Conservation (phyloP, 495 filamentous ascomycete genomes). For the Hamigera avellanea region DNA sequence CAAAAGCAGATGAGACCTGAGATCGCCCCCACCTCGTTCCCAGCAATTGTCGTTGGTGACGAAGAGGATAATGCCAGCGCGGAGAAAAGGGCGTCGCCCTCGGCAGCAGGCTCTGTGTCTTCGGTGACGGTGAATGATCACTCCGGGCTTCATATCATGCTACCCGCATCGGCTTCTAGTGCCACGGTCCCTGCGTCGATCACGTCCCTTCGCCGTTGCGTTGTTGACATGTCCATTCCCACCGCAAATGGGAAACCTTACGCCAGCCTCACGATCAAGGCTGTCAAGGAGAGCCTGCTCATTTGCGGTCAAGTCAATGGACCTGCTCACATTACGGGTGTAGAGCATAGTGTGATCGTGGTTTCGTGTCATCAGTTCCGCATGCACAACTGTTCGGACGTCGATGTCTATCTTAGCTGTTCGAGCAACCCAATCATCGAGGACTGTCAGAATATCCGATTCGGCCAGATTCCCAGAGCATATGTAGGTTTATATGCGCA, state of each 20-base stretch:
- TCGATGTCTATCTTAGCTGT: conserved; percentile 74
- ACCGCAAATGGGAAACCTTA: conserved; percentile 54
- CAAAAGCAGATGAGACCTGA: conserved; percentile 23
- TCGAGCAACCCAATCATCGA: conserved; percentile 87
- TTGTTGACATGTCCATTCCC: conserved; percentile 67
- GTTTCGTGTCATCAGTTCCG: conserved; percentile 73
- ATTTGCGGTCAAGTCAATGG: conserved; percentile 69
- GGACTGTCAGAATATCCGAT: conserved; percentile 66
- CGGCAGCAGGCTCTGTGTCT: conserved; percentile 24
- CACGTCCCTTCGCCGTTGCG: conserved; percentile 55
- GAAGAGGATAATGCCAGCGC: conserved; percentile 6
- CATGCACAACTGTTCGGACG: conserved; percentile 73
- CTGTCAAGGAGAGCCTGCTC: conserved; percentile 55
- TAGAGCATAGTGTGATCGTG: conserved; percentile 64
- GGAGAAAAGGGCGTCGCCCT: conserved; percentile 11
- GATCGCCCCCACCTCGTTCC: conserved; percentile 27
- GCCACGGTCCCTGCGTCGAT: conserved; percentile 61
- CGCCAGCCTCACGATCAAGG: conserved; percentile 60
- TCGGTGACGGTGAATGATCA: conserved; percentile 56
- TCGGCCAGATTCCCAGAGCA: conserved; percentile 57
- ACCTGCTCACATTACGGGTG: conserved; percentile 65
- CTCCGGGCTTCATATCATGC: conserved; percentile 48
- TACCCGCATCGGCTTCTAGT: conserved; percentile 54
- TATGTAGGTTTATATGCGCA: conserved; percentile 40
- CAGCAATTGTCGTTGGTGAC: conserved; percentile 9